phyloP scores from a whole-genome alignment of 495 filamentous ascomycete species.

The Lasiosphaeriaceae sp. region DNA sequence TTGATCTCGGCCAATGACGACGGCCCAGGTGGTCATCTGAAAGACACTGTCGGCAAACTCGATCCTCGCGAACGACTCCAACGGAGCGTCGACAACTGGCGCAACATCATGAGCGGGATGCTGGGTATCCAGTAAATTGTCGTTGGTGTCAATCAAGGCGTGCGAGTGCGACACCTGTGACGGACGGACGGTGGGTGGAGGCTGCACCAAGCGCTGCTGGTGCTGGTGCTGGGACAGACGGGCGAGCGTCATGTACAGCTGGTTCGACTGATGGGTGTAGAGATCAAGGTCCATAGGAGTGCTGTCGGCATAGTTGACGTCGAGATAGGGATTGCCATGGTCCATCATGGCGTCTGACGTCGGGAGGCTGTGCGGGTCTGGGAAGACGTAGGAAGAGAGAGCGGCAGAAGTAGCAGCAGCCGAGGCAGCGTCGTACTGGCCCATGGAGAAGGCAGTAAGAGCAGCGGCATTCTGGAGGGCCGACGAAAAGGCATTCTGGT shows the following conservation, averaged over 20 bases:
- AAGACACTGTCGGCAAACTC: slow-evolving; percentile 51
- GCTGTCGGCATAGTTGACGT: neutral
- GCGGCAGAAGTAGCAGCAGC: too few species aligned
- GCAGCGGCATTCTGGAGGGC: neutral
- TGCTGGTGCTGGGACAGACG: slow-evolving; percentile 14
- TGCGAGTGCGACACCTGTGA: slow-evolving; percentile 27
- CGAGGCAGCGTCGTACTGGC: too few species aligned
- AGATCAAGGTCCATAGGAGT: slow-evolving; percentile 8
- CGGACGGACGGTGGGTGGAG: slow-evolving; percentile 27
- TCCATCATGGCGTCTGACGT: neutral
- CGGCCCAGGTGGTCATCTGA: slow-evolving; percentile 50
- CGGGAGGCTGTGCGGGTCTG: too few species aligned
- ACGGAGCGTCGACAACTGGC: slow-evolving; percentile 26
- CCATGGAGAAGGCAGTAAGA: neutral
- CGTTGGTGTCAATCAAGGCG: slow-evolving; percentile 9
- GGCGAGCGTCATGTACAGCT: slow-evolving; percentile 26
- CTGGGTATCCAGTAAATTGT: slow-evolving; percentile 13
- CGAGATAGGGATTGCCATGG: slow-evolving; percentile 6
- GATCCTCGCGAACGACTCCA: slow-evolving; percentile 49
- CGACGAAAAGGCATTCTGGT: neutral
- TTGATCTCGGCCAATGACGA: slow-evolving; percentile 49
- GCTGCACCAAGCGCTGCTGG: slow-evolving; percentile 10
- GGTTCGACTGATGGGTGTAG: slow-evolving; percentile 13
- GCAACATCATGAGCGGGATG: slow-evolving; percentile 18
- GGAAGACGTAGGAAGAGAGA: too few species aligned